Evolutionary conservation across 2,329 filamentous ascomycete species (phyloP).

Genomic region (Aspergillus sp.): DNA sequence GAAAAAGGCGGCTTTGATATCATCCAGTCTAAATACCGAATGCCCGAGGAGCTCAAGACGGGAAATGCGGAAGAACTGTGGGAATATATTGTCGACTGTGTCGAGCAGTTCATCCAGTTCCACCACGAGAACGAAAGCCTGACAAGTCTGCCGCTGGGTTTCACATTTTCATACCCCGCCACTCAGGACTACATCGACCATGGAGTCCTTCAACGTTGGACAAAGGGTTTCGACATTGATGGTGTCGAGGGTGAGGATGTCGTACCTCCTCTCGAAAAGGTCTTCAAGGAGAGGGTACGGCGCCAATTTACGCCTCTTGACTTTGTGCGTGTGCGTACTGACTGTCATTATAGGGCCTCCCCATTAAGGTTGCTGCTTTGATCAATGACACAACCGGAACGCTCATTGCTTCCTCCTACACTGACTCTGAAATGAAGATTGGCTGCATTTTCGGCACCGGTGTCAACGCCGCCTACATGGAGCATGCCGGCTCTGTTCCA

Average conservation of each 20-base stretch:
- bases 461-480: conserved; percentile 98
- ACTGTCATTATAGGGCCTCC: conserved; percentile 63
- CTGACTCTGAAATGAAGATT: conserved; percentile 88
- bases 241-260: conserved; percentile 90
- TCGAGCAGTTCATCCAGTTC: conserved; percentile 84
- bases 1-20: conserved; percentile 90
- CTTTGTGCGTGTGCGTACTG: conserved; percentile 8
- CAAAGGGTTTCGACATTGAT: conserved; percentile 93
- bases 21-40: conserved; percentile 92
- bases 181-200: conserved; percentile 93
- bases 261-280: conserved; percentile 81
- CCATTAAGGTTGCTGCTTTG: conserved; percentile 87
- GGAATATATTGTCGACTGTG: conserved; percentile 91
- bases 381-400: conserved; percentile 99
- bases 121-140: conserved; percentile 70
- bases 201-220: conserved; percentile 91
- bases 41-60: conserved; percentile 90
- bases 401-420: conserved; percentile 93
- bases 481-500: conserved; percentile 83
- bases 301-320: conserved; percentile 1
- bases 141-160: conserved; percentile 72
- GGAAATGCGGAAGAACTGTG: conserved; percentile 82
- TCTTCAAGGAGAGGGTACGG: conserved; percentile 66
- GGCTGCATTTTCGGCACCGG: conserved; percentile 98
- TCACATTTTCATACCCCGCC: conserved; percentile 95